Evolutionary conservation across 257 asterid genomes (phyloP).

Genomic region (Catharanthus roseus): DNA sequence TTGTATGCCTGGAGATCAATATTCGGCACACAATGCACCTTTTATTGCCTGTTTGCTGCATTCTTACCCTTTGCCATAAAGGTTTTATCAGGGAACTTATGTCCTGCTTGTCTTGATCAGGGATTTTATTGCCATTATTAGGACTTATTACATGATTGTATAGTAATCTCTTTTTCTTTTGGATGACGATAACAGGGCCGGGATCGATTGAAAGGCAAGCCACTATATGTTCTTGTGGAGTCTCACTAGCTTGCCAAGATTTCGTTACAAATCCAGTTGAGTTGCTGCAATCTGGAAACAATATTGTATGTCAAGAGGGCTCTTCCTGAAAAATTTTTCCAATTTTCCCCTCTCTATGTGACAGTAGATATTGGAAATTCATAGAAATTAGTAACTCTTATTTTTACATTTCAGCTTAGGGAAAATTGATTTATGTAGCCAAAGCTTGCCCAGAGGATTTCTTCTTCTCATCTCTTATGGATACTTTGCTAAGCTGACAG

Average conservation of each 20-base stretch:
- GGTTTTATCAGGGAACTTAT: too few relatives aligned
- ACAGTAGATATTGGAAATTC: constrained; percentile 10
- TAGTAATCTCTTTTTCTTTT: neutral
- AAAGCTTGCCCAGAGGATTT: neutral
- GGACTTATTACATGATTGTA: neutral
- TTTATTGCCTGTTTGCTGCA: too few relatives aligned
- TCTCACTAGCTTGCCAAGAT: constrained; percentile 30
- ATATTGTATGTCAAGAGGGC: constrained; percentile 27
- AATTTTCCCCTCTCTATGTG: constrained; percentile 10
- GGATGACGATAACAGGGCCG: constrained; percentile 48
- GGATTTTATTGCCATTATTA: neutral
- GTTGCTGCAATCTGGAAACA: constrained; percentile 12
- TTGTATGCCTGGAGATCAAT: neutral
- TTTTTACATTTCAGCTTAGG: constrained; percentile 10
- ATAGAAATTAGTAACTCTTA: constrained; percentile 14
- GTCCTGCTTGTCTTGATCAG: neutral
- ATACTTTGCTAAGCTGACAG: neutral
- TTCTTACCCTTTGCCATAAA: too few relatives aligned
- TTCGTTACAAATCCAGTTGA: neutral
- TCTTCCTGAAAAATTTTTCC: constrained; percentile 4
- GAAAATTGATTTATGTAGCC: constrained; percentile 7
- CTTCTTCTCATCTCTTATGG: constrained; percentile 2
- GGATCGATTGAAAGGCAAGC: constrained; percentile 64
- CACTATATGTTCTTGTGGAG: constrained; percentile 69
- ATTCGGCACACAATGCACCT: neutral